Evolutionary conservation across 2,329 filamentous ascomycete genomes (phyloP), one percentile per base, ranked within the genome.

Genomic region (Grosmannia penicillata): DNA sequence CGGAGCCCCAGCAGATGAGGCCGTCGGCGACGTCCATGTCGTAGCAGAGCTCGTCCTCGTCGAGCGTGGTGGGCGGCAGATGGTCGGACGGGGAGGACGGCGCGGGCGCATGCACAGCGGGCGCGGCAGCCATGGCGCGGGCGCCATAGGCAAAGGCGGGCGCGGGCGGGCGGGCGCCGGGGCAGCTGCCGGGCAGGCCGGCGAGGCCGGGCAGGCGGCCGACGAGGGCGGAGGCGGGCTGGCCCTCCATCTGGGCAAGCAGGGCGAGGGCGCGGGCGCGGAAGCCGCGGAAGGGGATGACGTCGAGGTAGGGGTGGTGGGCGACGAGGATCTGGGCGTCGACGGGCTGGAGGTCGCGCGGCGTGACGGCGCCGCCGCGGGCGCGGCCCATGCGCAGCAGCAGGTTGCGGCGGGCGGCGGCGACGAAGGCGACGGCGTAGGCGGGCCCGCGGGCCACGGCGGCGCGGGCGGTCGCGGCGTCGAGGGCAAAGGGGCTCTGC

Each of bases 1-100:
- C 47, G 21, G 52, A 49, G 6, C 58, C 58, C 57, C 58, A 61
- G 43, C 58, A 60, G 7, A 57, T 45, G 33, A 61, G 42, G 4
- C 53, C 57, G 29, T 57, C 57, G 9, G 47, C 44, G 13, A 44
- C 36, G 26, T 49, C 44, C 19, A 60, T 46, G 39, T 61, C 58
- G n/a, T 50, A 43, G 32, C 57, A 61, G 23, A 61, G 45, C 19
- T 51, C 48, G 15, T 52, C 49, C 40, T 61, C 58, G 35, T 60
- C 56, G 7, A 61, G 41, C n/a, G n/a, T n/a, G n/a, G 4, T 53
- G 39, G 6, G 30, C 37, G 4, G 39, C 13, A 13, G 26, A 6
- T 14, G 36, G 19, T 14, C 17, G 19, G 25, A 23, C n/a, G n/a
- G 18, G 21, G 31, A 23, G 18, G 18, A 11, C n/a, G 30, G 13